Evolutionary conservation across 441 rosid genomes (phyloP), one percentile per base, ranked within the genome.

Genomic region (Monsonia emarginata): DNA sequence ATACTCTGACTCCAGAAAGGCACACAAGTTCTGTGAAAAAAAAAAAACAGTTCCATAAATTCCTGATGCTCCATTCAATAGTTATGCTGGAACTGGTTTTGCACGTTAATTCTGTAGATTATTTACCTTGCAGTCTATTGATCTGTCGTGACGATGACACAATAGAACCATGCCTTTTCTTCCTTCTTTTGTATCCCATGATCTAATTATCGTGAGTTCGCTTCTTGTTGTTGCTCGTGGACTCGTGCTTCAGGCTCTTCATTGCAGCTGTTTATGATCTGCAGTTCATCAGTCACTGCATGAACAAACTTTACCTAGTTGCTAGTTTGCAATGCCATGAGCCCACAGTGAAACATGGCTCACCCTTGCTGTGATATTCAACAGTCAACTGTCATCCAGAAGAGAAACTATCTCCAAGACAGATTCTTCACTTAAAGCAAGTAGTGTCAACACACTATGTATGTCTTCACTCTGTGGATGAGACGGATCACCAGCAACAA

Each of bases 401-500:
- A 79, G 61, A 67, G 28, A 72, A 69, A 14, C 74, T 25, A 66
- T 56, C 31, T 80, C 69, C 13, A 61, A 60, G 32, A 62, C 70
- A 14, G 68, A 67, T 65, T 62, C 65, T 24, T 83, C 84, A 48
- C 68, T 61, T 32, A 69, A 70, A 64, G 72, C 74, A 36, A 87
- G 50, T 69, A 88, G 69, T 34, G 81, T 83, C 69, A 91, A 75
- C 31, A 81, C 69, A 59, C 52, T 60, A 72, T 79, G 78, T 72
- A 89, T 83, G 34, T 83, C 76, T 74, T 82, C 86, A 66, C 75
- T 68, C 72, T 73, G 79, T 27, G 80, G 75, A 82, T 89, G 91
- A 32, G 76, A 65, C 25, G 64, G 67, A 76, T 88, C 91, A 19
- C 88, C 82, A 62, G 98, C 82, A 19, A 81, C 83, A 78, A 88